A percentile compares a stretch with the other conserved stretches of the same genome.
phyloP scores from a whole-genome alignment of 2,329 filamentous ascomycete genomes.

The Clonostachys byssicola region DNA sequence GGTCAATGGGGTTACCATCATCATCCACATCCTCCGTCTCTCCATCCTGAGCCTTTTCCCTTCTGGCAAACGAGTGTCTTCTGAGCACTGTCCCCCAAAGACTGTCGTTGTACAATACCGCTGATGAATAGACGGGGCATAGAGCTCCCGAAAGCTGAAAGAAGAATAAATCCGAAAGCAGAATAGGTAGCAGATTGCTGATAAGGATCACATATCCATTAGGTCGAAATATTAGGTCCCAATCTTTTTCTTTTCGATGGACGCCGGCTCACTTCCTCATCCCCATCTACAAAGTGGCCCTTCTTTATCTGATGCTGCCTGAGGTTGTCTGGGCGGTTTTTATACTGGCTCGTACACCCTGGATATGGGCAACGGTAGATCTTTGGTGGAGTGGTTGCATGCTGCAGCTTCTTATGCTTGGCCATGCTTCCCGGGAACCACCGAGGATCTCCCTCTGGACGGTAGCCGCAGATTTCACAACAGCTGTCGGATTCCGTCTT shows the following conservation, averaged over 20 bases:
- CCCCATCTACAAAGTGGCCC: conserved; percentile 44
- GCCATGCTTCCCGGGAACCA: conserved; percentile 57
- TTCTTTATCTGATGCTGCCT: conserved; percentile 53
- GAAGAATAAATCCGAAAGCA: too few relatives aligned
- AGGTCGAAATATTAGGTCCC: conserved; percentile 3
- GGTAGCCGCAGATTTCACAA: conserved; percentile 50
- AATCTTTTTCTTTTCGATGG: conserved; percentile 44
- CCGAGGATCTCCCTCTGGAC: conserved; percentile 50
- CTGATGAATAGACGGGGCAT: conserved; percentile 12
- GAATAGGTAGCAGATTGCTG: too few relatives aligned
- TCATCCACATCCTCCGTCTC: conserved; percentile 59
- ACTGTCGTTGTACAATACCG: too few relatives aligned
- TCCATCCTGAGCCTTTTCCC: conserved; percentile 36
- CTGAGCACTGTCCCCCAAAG: too few relatives aligned
- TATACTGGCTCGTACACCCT: conserved; percentile 50
- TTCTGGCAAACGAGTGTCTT: conserved; percentile 25
- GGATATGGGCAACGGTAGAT: conserved; percentile 50
- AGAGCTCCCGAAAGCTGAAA: too few relatives aligned
- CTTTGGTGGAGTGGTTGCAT: conserved; percentile 40
- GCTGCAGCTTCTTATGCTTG: conserved; percentile 52
- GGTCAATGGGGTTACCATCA: conserved; percentile 67
- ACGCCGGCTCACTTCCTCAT: conserved; percentile 25
- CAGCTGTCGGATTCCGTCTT: conserved; percentile 37
- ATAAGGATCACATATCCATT: conserved; percentile 1
- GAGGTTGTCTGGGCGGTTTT: conserved; percentile 51